phyloP scores from a whole-genome alignment of 1,284 basidiomycete genomes.

The Acaromyces ingoldii region DNA sequence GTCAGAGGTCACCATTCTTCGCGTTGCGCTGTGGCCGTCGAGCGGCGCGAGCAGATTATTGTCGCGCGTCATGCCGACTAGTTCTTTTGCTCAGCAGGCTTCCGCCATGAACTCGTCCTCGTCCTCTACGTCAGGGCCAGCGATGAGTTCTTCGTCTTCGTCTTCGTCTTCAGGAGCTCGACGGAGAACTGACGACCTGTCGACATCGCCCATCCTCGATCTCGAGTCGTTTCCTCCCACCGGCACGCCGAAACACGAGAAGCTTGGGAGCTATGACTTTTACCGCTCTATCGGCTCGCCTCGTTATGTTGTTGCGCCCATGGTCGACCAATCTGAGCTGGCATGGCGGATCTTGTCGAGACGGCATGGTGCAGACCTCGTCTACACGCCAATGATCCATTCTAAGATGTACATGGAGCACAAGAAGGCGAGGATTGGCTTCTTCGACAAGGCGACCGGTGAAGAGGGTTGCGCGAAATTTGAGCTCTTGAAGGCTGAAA shows the following conservation, averaged over 20 bases:
- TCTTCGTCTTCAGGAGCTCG: too few species aligned
- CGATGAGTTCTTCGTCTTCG: too few species aligned
- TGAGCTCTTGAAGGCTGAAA: background rate
- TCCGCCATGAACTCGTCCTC: too few species aligned
- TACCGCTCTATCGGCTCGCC: constrained; percentile 77
- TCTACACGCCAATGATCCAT: constrained; percentile 97
- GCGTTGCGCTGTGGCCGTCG: too few species aligned
- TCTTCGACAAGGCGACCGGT: constrained; percentile 26
- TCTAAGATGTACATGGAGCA: constrained; percentile 66
- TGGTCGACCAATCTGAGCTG: constrained; percentile 96
- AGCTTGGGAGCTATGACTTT: constrained; percentile 74
- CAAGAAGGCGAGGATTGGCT: constrained; percentile 20
- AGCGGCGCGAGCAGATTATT: too few species aligned
- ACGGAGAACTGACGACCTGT: too few species aligned
- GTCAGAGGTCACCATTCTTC: too few species aligned
- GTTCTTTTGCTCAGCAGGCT: too few species aligned
- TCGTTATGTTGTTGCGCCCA: constrained; percentile 84
- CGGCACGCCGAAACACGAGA: constrained; percentile 52
- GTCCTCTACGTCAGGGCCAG: too few species aligned
- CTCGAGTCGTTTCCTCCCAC: constrained; percentile 41
- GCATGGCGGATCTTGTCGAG: constrained; percentile 80
- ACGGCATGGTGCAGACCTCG: constrained; percentile 72
- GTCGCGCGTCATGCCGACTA: too few species aligned
- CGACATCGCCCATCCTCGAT: constrained; percentile 4
- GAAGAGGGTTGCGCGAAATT: constrained; percentile 31